phyloP scores from a whole-genome alignment of 164 flowering plant species.

The Nymphaea thermarum region DNA sequence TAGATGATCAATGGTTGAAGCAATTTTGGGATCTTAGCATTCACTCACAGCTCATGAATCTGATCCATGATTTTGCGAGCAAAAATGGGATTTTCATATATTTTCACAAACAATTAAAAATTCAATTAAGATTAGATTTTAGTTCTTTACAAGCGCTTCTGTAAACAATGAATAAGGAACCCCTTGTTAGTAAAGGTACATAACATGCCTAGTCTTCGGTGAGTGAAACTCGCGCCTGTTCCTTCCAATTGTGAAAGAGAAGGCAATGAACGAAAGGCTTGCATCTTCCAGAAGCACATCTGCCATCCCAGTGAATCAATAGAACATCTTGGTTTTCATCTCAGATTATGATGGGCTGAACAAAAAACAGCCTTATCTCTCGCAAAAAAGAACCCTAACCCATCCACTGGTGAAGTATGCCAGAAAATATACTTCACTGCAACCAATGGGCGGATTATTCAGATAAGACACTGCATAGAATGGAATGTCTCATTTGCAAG shows the following conservation, averaged over 20 bases:
- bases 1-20: no score
- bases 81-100: no score
- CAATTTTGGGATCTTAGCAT: no score
- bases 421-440: neutral
- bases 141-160: neutral
- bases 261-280: neutral
- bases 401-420: no score
- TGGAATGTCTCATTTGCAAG: constrained; percentile 36
- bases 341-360: no score
- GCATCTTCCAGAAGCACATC: neutral
- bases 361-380: no score
- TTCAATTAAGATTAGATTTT: neutral
- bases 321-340: no score
- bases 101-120: no score
- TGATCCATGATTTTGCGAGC: no score
- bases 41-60: no score
- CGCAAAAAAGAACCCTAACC: no score
- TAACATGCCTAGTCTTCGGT: neutral
- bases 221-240: neutral
- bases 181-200: neutral
- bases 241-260: neutral
- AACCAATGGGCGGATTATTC: constrained; percentile 15
- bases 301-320: no score
- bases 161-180: neutral
- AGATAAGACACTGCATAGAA: constrained; percentile 43